Percentiles rank a stretch among this genome's conserved stretches.
These are phyloP conservation scores for Limtongia smithiae DNA, from an alignment of 805 yeast genomes.

Conservation along the genomic window DNA sequence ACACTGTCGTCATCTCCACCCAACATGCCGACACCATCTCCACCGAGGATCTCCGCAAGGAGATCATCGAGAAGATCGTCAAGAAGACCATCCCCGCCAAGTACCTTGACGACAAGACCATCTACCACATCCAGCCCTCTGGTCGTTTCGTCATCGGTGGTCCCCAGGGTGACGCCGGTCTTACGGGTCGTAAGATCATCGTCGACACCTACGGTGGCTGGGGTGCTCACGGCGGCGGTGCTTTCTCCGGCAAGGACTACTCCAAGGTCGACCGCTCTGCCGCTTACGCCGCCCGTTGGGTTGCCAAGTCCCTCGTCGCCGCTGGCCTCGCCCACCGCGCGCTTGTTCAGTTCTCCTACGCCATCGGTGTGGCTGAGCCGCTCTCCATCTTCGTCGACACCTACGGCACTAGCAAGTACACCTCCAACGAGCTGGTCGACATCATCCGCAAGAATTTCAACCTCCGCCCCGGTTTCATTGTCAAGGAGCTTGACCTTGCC, in stretches of 20 bases:
- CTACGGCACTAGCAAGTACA: constrained; percentile 92
- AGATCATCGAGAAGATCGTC: constrained; percentile 74
- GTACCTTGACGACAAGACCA: constrained; percentile 88
- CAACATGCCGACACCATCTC: constrained; percentile 96
- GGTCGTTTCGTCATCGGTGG: constrained; percentile 99
- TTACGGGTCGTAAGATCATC: constrained; percentile 98
- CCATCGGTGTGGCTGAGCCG: constrained; percentile 99
- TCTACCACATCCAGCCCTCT: constrained; percentile 98
- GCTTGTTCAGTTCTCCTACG: constrained; percentile 97
- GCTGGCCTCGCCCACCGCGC: constrained; percentile 97
- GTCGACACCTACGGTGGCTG: constrained; percentile 99
- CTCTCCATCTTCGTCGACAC: constrained; percentile 95
- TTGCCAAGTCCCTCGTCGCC: constrained; percentile 93
- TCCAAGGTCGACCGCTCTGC: constrained; percentile 99
- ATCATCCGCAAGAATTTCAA: constrained; percentile 94
- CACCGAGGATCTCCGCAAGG: constrained; percentile 84
- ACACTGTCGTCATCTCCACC: constrained; percentile 94
- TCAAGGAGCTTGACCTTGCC: constrained; percentile 92
- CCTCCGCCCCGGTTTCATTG: constrained; percentile 99
- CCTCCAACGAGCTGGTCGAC: constrained; percentile 84
- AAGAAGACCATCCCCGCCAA: constrained; percentile 89
- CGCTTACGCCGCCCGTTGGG: constrained; percentile 99
- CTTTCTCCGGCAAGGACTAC: constrained; percentile 99
- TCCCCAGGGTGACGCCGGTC: constrained; percentile 99
- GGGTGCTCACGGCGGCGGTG: constrained; percentile 99